Evolutionary conservation across 2,329 filamentous ascomycete genomes (phyloP), one percentile per base, ranked within the genome.

Genomic region (Chaetomiaceae sp.): DNA sequence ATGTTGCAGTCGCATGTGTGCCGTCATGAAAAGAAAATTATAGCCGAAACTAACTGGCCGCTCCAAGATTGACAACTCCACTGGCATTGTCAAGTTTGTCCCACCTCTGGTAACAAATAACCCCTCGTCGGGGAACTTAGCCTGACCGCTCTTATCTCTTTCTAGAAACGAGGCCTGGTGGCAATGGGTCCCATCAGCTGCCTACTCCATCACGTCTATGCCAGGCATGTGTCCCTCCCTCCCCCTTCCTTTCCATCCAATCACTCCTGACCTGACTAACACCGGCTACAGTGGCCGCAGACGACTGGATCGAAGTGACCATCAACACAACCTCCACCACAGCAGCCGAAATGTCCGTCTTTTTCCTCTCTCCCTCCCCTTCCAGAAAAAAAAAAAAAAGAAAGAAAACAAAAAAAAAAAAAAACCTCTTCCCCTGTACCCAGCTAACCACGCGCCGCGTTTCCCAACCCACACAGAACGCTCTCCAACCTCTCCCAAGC

Each of bases 231-330:
- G 27, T 16, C 10, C 21, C 20, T 23, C 5, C n/a, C 16, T 11
- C 14, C 13, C 20, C 2, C 6, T n/a, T 23, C 16, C 10, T 18
- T 14, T 2, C 2, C 21, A 41, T 16, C 23, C 5, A 30, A 1
- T 30, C 5, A 13, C 9, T 16, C 0, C 11, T 34, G n/a, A 25
- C 4, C 5, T 23, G 8, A 18, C 41, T 47, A n/a, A 36, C 25
- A 20, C n/a, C 13, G 5, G 2, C 3, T 9, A n/a, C 32, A 62
- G 62, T 65, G 5, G 25, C 46, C 5, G 32, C 57, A 18, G 55
- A 60, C 13, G 62, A 65, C 47, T 63, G 58, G 58, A 55, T 65
- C 25, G 61, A 64, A n/a, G 43, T 65, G 1, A 63, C 57, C 13
- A 56, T 64, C 48, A 53, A 58, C 23, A 58, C 61, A 1, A 58